phyloP scores from a whole-genome alignment of 768 basidiomycete genomes.

The Cystofilobasidium macerans region DNA sequence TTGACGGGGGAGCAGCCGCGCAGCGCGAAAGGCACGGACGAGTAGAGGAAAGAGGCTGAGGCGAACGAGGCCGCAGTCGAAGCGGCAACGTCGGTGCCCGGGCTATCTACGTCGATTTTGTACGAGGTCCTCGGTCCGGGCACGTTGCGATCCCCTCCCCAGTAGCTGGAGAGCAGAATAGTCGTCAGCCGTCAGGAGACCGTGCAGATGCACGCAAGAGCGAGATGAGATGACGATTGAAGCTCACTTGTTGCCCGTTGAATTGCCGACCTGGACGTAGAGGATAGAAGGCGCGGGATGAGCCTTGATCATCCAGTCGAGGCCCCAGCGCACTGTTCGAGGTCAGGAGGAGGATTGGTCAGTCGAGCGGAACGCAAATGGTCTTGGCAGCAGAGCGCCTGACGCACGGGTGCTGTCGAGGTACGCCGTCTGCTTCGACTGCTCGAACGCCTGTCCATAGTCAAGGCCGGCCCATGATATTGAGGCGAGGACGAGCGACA shows the following conservation, averaged over 20 bases:
- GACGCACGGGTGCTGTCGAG: constrained; percentile 59
- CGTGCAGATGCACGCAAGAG: no score
- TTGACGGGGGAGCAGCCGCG: neutral
- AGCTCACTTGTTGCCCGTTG: constrained; percentile 38
- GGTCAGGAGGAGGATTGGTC: neutral
- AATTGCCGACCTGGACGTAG: constrained; percentile 63
- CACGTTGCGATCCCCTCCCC: constrained; percentile 72
- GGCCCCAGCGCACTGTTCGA: constrained; percentile 58
- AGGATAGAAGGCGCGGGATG: constrained; percentile 64
- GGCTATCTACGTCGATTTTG: constrained; percentile 61
- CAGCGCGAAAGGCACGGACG: constrained; percentile 28
- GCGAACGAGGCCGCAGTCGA: constrained; percentile 76
- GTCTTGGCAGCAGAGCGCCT: neutral
- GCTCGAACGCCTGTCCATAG: constrained; percentile 72
- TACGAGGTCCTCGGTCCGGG: constrained; percentile 64
- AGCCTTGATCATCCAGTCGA: constrained; percentile 86
- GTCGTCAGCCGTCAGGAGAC: no score
- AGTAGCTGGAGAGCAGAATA: constrained; percentile 52
- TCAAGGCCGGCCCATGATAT: constrained; percentile 84
- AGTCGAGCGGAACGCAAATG: no score
- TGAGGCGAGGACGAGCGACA: constrained; percentile 76
- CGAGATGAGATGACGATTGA: neutral
- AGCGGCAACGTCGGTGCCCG: constrained; percentile 84
- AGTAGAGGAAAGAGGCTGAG: constrained; percentile 71
- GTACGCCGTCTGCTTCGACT: constrained; percentile 76